These are phyloP conservation scores for Fimicolochytrium jonesii DNA, from an alignment of 192 early-diverging fungal genomes.

Conservation along the genomic window DNA sequence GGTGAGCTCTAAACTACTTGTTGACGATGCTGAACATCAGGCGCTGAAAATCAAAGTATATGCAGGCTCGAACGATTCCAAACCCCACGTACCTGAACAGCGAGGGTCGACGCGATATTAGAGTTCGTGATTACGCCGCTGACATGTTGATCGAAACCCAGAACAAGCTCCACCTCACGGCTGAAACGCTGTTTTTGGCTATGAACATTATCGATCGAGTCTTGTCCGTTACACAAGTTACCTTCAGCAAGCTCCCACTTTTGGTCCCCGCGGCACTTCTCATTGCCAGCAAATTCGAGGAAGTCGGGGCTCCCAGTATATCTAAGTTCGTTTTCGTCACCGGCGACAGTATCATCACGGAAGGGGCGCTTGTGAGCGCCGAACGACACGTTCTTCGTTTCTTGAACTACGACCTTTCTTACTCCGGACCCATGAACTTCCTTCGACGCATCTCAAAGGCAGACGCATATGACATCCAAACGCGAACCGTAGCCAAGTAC, in stretches of 20 bases:
- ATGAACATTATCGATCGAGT: slow-evolving; percentile 96
- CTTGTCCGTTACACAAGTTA: slow-evolving; percentile 75
- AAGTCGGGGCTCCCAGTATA: slow-evolving; percentile 77
- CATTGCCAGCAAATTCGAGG: slow-evolving; percentile 94
- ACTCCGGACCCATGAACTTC: slow-evolving; percentile 90
- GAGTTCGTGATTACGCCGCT: slow-evolving; percentile 89
- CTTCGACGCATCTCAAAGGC: slow-evolving; percentile 83
- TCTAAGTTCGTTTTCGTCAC: slow-evolving; percentile 82
- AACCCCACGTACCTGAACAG: slow-evolving; percentile 81
- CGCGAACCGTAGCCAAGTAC: slow-evolving; percentile 93
- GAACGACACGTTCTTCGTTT: slow-evolving; percentile 88
- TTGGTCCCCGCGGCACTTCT: slow-evolving; percentile 88
- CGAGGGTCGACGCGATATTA: too few relatives aligned
- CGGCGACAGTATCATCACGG: slow-evolving; percentile 66
- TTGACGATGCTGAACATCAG: too few relatives aligned
- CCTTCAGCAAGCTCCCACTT: slow-evolving; percentile 82
- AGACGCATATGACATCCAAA: slow-evolving; percentile 85
- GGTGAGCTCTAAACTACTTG: too few relatives aligned
- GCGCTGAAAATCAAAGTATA: too few relatives aligned
- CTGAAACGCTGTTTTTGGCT: slow-evolving; percentile 90
- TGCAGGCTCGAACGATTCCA: slow-evolving; percentile 63
- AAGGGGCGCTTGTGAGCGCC: slow-evolving; percentile 82
- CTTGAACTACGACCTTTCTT: slow-evolving; percentile 81
- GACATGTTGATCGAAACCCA: slow-evolving; percentile 96
- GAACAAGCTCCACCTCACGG: slow-evolving; percentile 80